Conservation (phyloP, 2,329 filamentous ascomycete genomes). For the Lasiodiplodia gonubiensis region DNA sequence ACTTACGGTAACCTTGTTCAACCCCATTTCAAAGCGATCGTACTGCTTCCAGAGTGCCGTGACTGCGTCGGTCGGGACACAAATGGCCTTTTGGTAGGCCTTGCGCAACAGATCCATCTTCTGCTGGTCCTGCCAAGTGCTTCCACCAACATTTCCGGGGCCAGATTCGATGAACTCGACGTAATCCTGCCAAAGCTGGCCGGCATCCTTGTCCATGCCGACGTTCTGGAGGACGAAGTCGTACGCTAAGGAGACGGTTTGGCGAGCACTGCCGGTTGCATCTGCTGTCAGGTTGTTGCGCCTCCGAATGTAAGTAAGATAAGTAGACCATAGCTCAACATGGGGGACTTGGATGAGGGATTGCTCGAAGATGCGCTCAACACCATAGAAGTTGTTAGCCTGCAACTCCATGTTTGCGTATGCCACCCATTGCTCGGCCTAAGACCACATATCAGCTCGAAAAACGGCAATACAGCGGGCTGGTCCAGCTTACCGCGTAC, state of each 20-base stretch:
- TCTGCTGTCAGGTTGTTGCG: conserved; percentile 87
- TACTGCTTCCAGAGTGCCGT: conserved; percentile 96
- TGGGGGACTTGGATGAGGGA: conserved; percentile 80
- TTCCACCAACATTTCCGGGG: conserved; percentile 83
- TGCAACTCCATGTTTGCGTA: conserved; percentile 91
- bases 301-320: conserved; percentile 93
- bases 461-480: background rate
- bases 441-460: conserved; percentile 29
- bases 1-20: conserved; percentile 88
- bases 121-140: conserved; percentile 93
- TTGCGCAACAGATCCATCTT: conserved; percentile 96
- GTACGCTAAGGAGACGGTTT: conserved; percentile 83
- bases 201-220: conserved; percentile 89
- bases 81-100: conserved; percentile 88
- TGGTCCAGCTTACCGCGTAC: conserved; percentile 73
- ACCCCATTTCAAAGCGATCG: conserved; percentile 89
- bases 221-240: conserved; percentile 90
- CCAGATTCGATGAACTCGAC: conserved; percentile 90
- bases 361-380: conserved; percentile 82
- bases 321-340: conserved; percentile 88
- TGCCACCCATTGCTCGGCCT: conserved; percentile 91
- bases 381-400: conserved; percentile 77
- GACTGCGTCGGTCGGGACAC: conserved; percentile 81
- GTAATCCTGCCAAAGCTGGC: conserved; percentile 91
- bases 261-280: conserved; percentile 74